Base-by-base conservation (phyloP, 75 land plant species). In the Isoetes taiwanensis region DNA sequence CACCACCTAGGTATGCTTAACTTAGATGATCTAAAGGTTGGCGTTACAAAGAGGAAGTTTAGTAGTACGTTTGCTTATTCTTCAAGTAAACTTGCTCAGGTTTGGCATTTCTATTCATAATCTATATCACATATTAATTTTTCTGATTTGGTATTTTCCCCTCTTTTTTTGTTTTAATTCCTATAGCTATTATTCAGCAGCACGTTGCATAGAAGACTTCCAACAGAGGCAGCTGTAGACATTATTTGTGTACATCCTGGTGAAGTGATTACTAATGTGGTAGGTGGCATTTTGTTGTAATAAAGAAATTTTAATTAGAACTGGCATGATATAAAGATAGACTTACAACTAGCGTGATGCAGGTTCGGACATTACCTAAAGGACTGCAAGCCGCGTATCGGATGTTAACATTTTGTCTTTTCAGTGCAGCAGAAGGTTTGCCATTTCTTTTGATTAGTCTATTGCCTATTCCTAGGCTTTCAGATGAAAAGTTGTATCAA, bases 51-150 rank as follows among this genome's bases (percentile, higher is more conserved):
- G 8, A 37, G 25, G 0, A 54, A 34, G 6, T 72, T 30, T 43
- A 67, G 20, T 34, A 32, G 60, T 16, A 17, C 65, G 1, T 2
- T 5, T 26, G 59, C 65, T 11, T 72, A 72, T 33, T 39, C 41
- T 9, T 43, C 58, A 4, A 72, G 75, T 61, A 72, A 72, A 39
- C 55, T 67, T 5, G 58, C 72, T 0, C 75, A 72, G 28, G 71
- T 72, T 33, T 12, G 39, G 2, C 38, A 12, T 38, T 21, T 3
- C 0, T 53, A 32, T 19, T 10, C 1, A 3, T 2, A 31, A 4
- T 24, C 0, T 9, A 3, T 27, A n/a, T 30, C 31, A 17, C 23
- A 24, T 1, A 55, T 32, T 4, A 5, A 0, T 28, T 30, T 2
- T 8, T 19, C 30, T 25, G 26, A 26, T 59, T 0, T 24, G 3